These are phyloP conservation scores for Areca catechu DNA, from an alignment of 176 grass and related monocot species.

Conservation along the genomic window DNA sequence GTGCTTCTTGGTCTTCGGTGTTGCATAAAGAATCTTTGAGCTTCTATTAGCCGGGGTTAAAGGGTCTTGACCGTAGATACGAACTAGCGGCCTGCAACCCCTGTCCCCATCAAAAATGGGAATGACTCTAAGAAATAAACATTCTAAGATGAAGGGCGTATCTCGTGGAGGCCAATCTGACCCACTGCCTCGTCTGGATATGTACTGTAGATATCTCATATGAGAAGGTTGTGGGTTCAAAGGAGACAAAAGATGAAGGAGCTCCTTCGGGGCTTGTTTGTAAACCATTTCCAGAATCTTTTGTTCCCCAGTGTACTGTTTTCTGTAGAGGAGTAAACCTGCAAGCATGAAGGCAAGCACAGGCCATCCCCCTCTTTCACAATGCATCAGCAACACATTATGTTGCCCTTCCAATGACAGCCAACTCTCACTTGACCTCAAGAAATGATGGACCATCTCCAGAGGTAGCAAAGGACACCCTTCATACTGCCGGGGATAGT, in stretches of 20 bases:
- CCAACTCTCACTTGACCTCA: slow-evolving; percentile 96
- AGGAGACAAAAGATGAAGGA: slow-evolving; percentile 67
- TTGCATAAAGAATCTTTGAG: slow-evolving; percentile 64
- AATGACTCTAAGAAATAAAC: slow-evolving; percentile 42
- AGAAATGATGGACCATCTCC: slow-evolving; percentile 95
- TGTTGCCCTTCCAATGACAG: slow-evolving; percentile 85
- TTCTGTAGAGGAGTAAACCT: slow-evolving; percentile 75
- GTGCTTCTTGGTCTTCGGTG: slow-evolving; percentile 58
- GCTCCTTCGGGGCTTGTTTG: slow-evolving; percentile 82
- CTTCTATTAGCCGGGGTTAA: slow-evolving; percentile 52
- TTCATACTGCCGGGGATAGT: slow-evolving; percentile 89
- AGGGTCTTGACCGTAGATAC: slow-evolving; percentile 70
- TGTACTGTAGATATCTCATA: slow-evolving; percentile 88
- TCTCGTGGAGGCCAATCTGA: slow-evolving; percentile 69
- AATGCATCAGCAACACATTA: slow-evolving; percentile 92
- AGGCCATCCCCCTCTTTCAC: slow-evolving; percentile 88
- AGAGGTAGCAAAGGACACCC: slow-evolving; percentile 86
- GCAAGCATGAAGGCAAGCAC: slow-evolving; percentile 91
- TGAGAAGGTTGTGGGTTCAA: slow-evolving; percentile 96
- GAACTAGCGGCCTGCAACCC: slow-evolving; percentile 67
- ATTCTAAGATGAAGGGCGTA: slow-evolving; percentile 49
- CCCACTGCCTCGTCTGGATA: slow-evolving; percentile 69
- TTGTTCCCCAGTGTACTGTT: slow-evolving; percentile 71
- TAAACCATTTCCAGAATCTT: slow-evolving; percentile 98
- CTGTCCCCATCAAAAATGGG: slow-evolving; percentile 62